Conservation (phyloP, 768 basidiomycete genomes). For the Russula sp. region DNA sequence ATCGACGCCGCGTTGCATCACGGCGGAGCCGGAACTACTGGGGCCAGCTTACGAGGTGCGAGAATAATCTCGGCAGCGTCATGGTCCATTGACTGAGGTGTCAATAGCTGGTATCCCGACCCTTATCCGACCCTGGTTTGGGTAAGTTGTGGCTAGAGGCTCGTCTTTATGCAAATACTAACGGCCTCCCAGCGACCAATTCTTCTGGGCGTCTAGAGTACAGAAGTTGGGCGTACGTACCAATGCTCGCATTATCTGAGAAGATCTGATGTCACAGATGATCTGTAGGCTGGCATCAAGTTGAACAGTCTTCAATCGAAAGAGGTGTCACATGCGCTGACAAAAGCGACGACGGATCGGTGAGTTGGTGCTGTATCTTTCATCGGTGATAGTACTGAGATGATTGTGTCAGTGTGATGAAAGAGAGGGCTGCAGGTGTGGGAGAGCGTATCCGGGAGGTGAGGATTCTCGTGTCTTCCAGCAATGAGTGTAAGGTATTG, state of each 20-base stretch:
- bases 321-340: slow-evolving; percentile 47
- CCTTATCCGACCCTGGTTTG: slow-evolving; percentile 65
- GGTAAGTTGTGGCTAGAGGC: slow-evolving; percentile 25
- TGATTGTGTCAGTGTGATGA: slow-evolving; percentile 41
- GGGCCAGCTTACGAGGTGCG: slow-evolving; percentile 47
- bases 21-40: slow-evolving; percentile 66
- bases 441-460: slow-evolving; percentile 38
- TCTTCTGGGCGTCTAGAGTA: slow-evolving; percentile 56
- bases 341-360: slow-evolving; percentile 48
- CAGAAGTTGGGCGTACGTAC: slow-evolving; percentile 49
- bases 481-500: neutral
- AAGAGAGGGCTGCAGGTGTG: slow-evolving; percentile 46
- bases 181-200: slow-evolving; percentile 38
- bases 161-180: neutral
- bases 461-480: slow-evolving; percentile 7
- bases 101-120: slow-evolving; percentile 50
- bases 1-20: slow-evolving; percentile 61
- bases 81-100: neutral
- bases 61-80: neutral
- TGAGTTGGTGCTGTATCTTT: slow-evolving; percentile 25
- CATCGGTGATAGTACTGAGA: neutral
- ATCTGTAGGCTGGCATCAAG: slow-evolving; percentile 40
- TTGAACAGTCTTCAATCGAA: slow-evolving; percentile 40
- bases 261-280: neutral
- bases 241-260: neutral